These are phyloP conservation scores for Capronia coronata DNA, from an alignment of 2,329 filamentous ascomycete genomes.

Conservation along the genomic window DNA sequence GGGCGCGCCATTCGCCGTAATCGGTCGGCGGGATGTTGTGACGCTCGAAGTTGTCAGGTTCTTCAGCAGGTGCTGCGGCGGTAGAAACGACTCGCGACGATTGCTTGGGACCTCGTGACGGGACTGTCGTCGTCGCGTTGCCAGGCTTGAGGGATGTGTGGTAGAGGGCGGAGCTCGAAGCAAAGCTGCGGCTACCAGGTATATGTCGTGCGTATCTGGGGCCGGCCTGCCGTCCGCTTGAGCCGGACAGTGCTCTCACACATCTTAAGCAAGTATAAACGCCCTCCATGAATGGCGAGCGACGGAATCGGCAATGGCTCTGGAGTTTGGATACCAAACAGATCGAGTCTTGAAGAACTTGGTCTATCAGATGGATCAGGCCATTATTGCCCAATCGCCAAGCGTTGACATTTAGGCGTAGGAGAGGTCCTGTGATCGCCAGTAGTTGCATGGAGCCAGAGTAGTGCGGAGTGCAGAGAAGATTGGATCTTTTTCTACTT, in stretches of 20 bases:
- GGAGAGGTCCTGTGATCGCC: not conserved
- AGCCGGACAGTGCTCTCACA: slow-evolving; percentile 19
- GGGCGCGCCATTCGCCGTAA: slow-evolving; percentile 27
- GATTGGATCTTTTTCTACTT: not conserved
- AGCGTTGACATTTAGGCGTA: not conserved
- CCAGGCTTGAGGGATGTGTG: slow-evolving; percentile 6
- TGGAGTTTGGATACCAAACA: not conserved
- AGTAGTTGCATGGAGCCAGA: not conserved
- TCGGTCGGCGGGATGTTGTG: slow-evolving; percentile 23
- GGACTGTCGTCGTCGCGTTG: slow-evolving; percentile 7
- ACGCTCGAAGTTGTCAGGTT: slow-evolving; percentile 25
- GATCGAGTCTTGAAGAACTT: slow-evolving; percentile 1
- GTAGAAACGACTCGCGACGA: slow-evolving; percentile 17
- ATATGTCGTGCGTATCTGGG: not conserved
- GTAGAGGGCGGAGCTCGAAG: slow-evolving; percentile 16
- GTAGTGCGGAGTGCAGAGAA: not conserved
- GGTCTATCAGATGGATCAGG: not conserved
- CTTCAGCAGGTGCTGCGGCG: slow-evolving; percentile 18
- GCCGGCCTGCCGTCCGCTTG: slow-evolving; percentile 7
- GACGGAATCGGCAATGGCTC: not conserved
- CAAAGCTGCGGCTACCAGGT: slow-evolving; percentile 13
- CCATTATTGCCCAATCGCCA: not conserved
- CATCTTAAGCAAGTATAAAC: slow-evolving; percentile 25
- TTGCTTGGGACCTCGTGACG: slow-evolving; percentile 10
- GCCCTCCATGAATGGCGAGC: slow-evolving; percentile 12